phyloP scores from a whole-genome alignment of 2,329 filamentous ascomycete species.

The Beauveria sp. region DNA sequence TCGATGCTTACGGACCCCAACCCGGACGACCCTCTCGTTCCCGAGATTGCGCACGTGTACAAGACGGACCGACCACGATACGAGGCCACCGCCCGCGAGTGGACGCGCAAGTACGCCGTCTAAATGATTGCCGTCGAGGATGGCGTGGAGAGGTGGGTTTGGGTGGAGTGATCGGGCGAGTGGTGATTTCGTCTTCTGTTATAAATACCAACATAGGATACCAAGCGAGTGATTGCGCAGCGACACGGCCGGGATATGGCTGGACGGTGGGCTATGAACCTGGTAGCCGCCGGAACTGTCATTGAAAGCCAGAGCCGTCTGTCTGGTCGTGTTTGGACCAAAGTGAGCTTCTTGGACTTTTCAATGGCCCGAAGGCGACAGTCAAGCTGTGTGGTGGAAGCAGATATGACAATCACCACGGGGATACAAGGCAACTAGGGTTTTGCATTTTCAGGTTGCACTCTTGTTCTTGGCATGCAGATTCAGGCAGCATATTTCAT shows the following conservation, averaged over 20 bases:
- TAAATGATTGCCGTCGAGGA: slow-evolving; percentile 33
- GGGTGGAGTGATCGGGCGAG: neutral
- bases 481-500: slow-evolving; percentile 16
- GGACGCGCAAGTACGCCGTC: slow-evolving; percentile 98
- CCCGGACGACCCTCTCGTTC: slow-evolving; percentile 96
- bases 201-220: slow-evolving; percentile 11
- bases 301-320: neutral
- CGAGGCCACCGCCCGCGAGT: slow-evolving; percentile 93
- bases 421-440: slow-evolving; percentile 30
- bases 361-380: slow-evolving; percentile 16
- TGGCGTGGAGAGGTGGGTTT: neutral
- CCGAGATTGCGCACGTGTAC: slow-evolving; percentile 99
- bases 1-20: slow-evolving; percentile 99
- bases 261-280: neutral
- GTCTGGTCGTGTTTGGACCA: neutral
- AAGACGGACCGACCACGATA: slow-evolving; percentile 96
- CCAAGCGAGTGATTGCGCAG: slow-evolving; percentile 10
- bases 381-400: slow-evolving; percentile 20
- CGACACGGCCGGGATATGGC: slow-evolving; percentile 11
- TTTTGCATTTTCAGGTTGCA: slow-evolving; percentile 28
- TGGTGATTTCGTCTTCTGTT: slow-evolving; percentile 11
- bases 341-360: neutral
- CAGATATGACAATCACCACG: slow-evolving; percentile 29
- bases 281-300: neutral
- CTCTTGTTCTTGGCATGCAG: slow-evolving; percentile 21